These are phyloP conservation scores for Tuber microsphaerosporum DNA, from an alignment of 495 filamentous ascomycete species.

Conservation along the genomic window DNA sequence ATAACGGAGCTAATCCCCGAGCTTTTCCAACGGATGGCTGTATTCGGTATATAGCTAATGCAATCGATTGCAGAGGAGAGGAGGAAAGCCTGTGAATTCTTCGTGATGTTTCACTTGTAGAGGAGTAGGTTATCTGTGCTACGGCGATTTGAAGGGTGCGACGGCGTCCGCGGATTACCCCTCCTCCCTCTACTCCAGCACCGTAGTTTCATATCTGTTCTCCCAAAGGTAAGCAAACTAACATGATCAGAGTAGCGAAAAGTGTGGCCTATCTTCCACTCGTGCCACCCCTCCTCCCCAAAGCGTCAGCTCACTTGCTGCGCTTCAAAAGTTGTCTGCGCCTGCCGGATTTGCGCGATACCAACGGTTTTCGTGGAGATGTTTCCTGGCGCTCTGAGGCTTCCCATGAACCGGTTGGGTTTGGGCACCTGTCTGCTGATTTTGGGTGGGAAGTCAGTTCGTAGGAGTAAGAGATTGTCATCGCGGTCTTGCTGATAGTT, in stretches of 20 bases:
- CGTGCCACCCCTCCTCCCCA: background rate
- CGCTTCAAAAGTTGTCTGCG: background rate
- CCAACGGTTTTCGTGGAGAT: background rate
- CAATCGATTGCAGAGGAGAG: background rate
- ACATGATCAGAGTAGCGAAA: background rate
- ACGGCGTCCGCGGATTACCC: too few species aligned
- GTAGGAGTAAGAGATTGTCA: too few species aligned
- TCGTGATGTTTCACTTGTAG: too few species aligned
- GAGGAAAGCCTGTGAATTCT: background rate
- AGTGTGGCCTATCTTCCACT: background rate
- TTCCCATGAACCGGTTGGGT: background rate
- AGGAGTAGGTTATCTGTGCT: too few species aligned
- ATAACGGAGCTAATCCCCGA: background rate
- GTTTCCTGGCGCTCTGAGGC: background rate
- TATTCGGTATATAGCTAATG: background rate
- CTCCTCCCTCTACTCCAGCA: too few species aligned
- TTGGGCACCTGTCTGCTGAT: background rate
- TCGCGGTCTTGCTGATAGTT: too few species aligned
- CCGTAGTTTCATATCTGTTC: background rate
- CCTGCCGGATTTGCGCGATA: background rate
- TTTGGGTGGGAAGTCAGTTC: background rate
- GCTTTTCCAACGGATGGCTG: background rate
- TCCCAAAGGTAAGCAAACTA: background rate
- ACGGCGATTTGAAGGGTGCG: too few species aligned
- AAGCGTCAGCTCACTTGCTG: background rate